Evolutionary conservation across 768 basidiomycete genomes (phyloP), one percentile per base, ranked within the genome.

Genomic region (Lentinula sp.): DNA sequence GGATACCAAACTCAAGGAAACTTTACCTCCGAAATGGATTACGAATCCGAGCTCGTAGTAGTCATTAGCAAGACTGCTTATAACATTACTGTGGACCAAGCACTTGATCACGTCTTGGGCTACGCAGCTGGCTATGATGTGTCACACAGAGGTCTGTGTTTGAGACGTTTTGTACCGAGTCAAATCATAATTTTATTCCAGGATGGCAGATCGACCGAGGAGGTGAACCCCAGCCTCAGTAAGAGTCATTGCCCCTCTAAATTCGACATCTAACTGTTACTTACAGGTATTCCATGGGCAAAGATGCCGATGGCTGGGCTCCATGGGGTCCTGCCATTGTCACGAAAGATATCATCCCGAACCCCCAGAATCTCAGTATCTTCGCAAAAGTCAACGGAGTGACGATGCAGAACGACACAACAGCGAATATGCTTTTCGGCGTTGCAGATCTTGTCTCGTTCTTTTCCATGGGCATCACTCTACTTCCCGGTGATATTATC

Each of bases 391-490:
- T 76, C 56, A 78, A 77, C 52, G 75, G 74, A 1, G 74, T 71
- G 9, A 66, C 68, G 46, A 71, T 66, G 67, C 76, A 77, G 56
- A 77, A 76, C 58, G 73, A 73, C 32, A 76, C 72, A 10, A 77
- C 75, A 1, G 75, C 74, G 18, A 76, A 71, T 58, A 77, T 77
- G 76, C 75, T 78, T 13, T 78, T 77, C 60, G 71, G 71, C 34
- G 76, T 78, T 46, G 73, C 72, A 59, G 67, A 76, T 18, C 67
- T 77, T 1, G 74, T 77, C 21, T 73, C 72, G 7, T 78, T 76
- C 69, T 76, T 79, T 69, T 75, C 74, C 2, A 79, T 79, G 77
- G 76, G 77, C 1, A 78, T 70, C 8, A 78, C 76, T 2, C 61
- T 77, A 32, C 64, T 72, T 13, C 77, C 76, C 23, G 77, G 76